phyloP scores from a whole-genome alignment of 1,284 basidiomycete genomes.

The Fomes fomentarius region DNA sequence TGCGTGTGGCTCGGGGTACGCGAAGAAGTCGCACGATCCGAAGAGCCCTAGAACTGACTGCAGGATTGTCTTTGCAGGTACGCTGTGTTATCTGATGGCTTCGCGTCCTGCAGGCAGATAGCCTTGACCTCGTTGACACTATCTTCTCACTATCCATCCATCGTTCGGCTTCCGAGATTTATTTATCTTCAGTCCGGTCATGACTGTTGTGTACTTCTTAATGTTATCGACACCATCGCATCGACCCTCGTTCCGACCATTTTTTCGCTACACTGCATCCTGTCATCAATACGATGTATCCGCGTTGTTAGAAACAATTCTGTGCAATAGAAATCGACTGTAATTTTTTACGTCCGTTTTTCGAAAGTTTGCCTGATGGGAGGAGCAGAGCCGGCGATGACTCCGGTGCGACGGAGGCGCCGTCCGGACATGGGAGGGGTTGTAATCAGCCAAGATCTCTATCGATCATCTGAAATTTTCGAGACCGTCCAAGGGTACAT shows the following conservation, averaged over 20 bases:
- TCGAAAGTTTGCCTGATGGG: no score
- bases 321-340: conserved; percentile 24
- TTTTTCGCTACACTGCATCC: conserved; percentile 9
- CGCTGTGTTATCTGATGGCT: conserved; percentile 32
- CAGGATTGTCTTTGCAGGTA: conserved; percentile 23
- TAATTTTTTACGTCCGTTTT: conserved; percentile 3
- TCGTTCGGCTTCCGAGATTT: conserved; percentile 11
- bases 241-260: conserved; percentile 15
- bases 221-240: conserved; percentile 26
- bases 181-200: conserved; percentile 25
- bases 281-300: conserved; percentile 21
- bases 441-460: conserved; percentile 28
- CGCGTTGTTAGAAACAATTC: conserved; percentile 14
- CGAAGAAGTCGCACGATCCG: conserved; percentile 16
- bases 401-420: conserved; percentile 31
- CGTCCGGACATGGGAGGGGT: conserved; percentile 32
- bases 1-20: conserved; percentile 23
- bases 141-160: conserved; percentile 21
- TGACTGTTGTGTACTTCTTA: conserved; percentile 18
- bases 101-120: conserved; percentile 21
- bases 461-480: conserved; percentile 44
- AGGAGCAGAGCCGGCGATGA: conserved; percentile 25
- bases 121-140: conserved; percentile 19
- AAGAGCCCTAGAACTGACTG: conserved; percentile 14
- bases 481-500: conserved; percentile 38